A percentile compares a stretch with the other conserved stretches of the same genome.
These are phyloP conservation scores for Sarocladiaceae sp. DNA, from an alignment of 2,329 filamentous ascomycete species.

Conservation along the genomic window DNA sequence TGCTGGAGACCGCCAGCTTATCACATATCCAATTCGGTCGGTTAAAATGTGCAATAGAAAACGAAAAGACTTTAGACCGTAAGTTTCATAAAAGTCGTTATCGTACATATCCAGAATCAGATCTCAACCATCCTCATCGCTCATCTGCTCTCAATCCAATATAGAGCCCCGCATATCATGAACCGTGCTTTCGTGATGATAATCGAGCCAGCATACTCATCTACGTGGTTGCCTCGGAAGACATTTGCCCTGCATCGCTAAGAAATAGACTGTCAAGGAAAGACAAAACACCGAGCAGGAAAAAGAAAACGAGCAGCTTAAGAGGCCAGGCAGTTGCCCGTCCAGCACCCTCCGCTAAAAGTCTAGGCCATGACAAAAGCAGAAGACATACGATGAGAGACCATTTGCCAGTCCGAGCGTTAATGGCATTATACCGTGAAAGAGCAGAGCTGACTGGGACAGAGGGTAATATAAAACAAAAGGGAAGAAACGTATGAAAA, in stretches of 20 bases:
- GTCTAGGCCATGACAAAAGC: not conserved
- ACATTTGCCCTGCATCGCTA: not conserved
- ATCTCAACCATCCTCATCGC: too few species aligned
- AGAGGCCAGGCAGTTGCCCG: slow-evolving; percentile 8
- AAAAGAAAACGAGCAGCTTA: too few species aligned
- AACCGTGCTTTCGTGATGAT: too few species aligned
- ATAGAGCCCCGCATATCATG: too few species aligned
- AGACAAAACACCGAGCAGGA: not conserved
- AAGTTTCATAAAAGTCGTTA: not conserved
- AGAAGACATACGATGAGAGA: too few species aligned
- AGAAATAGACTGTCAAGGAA: not conserved
- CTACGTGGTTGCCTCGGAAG: too few species aligned
- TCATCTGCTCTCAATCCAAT: too few species aligned
- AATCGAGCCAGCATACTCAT: too few species aligned
- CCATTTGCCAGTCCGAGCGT: not conserved
- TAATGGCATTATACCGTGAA: too few species aligned
- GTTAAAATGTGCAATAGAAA: not conserved
- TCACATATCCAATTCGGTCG: too few species aligned
- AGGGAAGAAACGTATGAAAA: not conserved
- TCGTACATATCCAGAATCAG: not conserved
- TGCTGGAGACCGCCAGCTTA: too few species aligned
- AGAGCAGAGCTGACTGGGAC: not conserved
- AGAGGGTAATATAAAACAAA: not conserved
- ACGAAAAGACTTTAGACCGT: not conserved
- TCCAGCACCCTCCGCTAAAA: not conserved